These are phyloP conservation scores for Wickerhamomyces alni DNA, from an alignment of 805 yeast species.

Conservation along the genomic window DNA sequence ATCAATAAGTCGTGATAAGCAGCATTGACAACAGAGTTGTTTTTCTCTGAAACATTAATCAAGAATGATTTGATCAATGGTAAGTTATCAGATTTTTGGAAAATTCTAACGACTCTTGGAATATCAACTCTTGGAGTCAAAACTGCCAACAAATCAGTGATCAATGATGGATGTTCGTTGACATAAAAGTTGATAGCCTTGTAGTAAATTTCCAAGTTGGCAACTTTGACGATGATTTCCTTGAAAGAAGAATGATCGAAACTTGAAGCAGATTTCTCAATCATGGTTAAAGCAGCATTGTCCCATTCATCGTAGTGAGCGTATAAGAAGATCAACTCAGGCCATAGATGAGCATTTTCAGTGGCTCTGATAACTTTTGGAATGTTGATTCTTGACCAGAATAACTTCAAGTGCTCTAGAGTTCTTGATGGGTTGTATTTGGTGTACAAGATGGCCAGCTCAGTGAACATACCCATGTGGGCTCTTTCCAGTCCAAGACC, in stretches of 20 bases:
- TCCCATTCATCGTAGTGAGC: conserved; percentile 99
- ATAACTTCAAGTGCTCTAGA: conserved; percentile 92
- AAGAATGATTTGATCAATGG: conserved; percentile 95
- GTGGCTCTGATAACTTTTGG: conserved; percentile 95
- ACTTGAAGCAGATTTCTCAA: conserved; percentile 88
- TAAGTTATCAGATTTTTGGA: conserved; percentile 90
- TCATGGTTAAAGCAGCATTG: conserved; percentile 94
- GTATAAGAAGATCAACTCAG: conserved; percentile 90
- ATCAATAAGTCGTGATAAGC: conserved; percentile 94
- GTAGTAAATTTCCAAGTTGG: conserved; percentile 94
- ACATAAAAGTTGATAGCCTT: conserved; percentile 94
- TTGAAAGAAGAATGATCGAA: conserved; percentile 93
- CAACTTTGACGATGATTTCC: conserved; percentile 90
- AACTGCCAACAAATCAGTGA: conserved; percentile 79
- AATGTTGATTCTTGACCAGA: conserved; percentile 97
- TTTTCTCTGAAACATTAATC: conserved; percentile 84
- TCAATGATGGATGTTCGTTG: conserved; percentile 83
- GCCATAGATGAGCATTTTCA: conserved; percentile 92
- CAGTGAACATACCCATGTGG: conserved; percentile 99
- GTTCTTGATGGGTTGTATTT: conserved; percentile 87
- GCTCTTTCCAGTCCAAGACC: conserved; percentile 97
- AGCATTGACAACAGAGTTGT: conserved; percentile 83
- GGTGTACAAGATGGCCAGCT: conserved; percentile 83
- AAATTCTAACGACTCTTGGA: conserved; percentile 90
- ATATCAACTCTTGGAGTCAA: conserved; percentile 87